These are phyloP conservation scores for Bimuria novae-zelandiae DNA, from an alignment of 2,329 filamentous ascomycete species.

Conservation along the genomic window DNA sequence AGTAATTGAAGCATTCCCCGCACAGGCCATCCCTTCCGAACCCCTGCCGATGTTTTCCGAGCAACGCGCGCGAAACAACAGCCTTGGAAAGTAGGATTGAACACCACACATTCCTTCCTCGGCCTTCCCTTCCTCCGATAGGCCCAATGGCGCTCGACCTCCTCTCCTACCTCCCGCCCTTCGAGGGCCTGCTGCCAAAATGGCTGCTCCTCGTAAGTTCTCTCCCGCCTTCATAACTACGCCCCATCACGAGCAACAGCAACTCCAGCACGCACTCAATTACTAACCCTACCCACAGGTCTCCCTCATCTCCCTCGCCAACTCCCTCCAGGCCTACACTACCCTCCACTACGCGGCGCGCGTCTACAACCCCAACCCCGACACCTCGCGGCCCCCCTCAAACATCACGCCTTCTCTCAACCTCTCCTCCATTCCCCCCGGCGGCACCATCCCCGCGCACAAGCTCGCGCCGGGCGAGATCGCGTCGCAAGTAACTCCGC, in stretches of 20 bases:
- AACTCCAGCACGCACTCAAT: too few relatives aligned
- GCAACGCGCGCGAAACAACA: too few relatives aligned
- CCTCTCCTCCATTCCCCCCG: slow-evolving; percentile 51
- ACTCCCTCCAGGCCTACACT: slow-evolving; percentile 81
- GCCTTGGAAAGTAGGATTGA: background rate
- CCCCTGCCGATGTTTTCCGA: too few relatives aligned
- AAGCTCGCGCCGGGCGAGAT: slow-evolving; percentile 10
- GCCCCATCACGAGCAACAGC: background rate
- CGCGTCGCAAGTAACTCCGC: slow-evolving; percentile 66
- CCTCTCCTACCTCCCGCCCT: slow-evolving; percentile 49
- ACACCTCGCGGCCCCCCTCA: slow-evolving; percentile 45
- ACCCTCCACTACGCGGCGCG: slow-evolving; percentile 83
- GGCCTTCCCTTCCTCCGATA: background rate
- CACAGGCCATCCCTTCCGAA: too few relatives aligned
- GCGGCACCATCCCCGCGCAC: slow-evolving; percentile 1
- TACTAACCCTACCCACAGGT: slow-evolving; percentile 67
- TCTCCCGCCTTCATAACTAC: slow-evolving; percentile 5
- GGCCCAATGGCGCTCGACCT: slow-evolving; percentile 38
- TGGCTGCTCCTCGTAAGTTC: slow-evolving; percentile 66
- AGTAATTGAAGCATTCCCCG: too few relatives aligned
- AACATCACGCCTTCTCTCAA: slow-evolving; percentile 48
- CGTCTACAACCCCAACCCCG: slow-evolving; percentile 73
- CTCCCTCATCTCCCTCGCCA: slow-evolving; percentile 79
- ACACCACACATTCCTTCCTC: background rate
- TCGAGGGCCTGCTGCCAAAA: slow-evolving; percentile 62